These are phyloP conservation scores for Mucor plumbeus DNA, from an alignment of 371 early-diverging fungal species.

Conservation along the genomic window DNA sequence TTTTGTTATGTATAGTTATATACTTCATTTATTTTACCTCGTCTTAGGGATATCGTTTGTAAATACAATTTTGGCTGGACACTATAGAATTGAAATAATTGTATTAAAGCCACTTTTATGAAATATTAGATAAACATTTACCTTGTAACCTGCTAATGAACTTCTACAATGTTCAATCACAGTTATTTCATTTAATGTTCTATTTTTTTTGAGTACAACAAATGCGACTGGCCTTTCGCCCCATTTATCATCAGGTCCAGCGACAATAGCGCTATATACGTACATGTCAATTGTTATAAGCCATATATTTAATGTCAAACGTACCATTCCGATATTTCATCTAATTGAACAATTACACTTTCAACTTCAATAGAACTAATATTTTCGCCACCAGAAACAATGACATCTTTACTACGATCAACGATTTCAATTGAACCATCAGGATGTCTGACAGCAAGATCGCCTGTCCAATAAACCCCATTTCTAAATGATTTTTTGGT, in stretches of 20 bases:
- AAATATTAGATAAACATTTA: neutral
- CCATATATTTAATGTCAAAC: neutral
- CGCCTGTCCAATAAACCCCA: conserved; percentile 75
- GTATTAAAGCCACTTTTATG: neutral
- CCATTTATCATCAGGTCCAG: conserved; percentile 69
- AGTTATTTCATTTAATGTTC: conserved; percentile 30
- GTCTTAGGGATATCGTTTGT: conserved; percentile 41
- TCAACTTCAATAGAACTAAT: conserved; percentile 77
- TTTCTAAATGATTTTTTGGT: conserved; percentile 65
- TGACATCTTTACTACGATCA: conserved; percentile 74
- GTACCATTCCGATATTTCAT: conserved; percentile 65
- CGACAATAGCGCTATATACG: conserved; percentile 57
- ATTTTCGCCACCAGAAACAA: conserved; percentile 79
- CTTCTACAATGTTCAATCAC: conserved; percentile 55
- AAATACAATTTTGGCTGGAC: conserved; percentile 40
- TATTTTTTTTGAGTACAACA: conserved; percentile 56
- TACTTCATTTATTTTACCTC: conserved; percentile 21
- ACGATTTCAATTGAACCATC: conserved; percentile 72
- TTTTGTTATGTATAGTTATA: neutral
- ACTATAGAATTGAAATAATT: conserved; percentile 17
- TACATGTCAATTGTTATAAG: neutral
- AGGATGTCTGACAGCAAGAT: conserved; percentile 67
- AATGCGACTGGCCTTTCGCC: conserved; percentile 75
- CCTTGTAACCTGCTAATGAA: conserved; percentile 59
- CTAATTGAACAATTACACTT: conserved; percentile 59